Conservation (phyloP, 108 stramenopile genomes). For the Craspedostauros australis region DNA sequence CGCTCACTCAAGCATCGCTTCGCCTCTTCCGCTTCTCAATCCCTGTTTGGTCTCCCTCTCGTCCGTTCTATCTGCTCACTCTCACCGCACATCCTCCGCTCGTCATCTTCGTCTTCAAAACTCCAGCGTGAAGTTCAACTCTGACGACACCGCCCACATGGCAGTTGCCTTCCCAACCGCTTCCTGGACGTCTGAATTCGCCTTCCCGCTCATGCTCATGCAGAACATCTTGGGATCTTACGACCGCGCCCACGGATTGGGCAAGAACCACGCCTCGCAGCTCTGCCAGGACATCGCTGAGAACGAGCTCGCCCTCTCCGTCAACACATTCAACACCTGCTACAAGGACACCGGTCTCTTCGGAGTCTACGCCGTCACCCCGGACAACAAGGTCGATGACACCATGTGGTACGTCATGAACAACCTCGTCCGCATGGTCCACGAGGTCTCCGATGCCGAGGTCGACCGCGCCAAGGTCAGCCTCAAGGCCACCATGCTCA, state of each 20-base stretch:
- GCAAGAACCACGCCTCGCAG: conserved; percentile 81
- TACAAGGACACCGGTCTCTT: conserved; percentile 99
- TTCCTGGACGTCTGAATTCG: conserved; percentile 95
- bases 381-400: conserved; percentile 89
- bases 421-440: conserved; percentile 88
- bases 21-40: no score
- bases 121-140: conserved; percentile 74
- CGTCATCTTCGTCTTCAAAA: not conserved
- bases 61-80: not conserved
- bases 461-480: conserved; percentile 95
- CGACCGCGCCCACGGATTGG: conserved; percentile 85
- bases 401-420: conserved; percentile 78
- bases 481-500: conserved; percentile 96
- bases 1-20: no score
- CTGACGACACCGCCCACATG: conserved; percentile 89
- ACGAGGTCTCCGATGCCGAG: conserved; percentile 85
- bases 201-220: conserved; percentile 98
- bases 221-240: conserved; percentile 96
- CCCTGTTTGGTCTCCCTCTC: not conserved
- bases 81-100: not conserved
- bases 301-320: conserved; percentile 84
- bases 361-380: conserved; percentile 93
- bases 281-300: conserved; percentile 91
- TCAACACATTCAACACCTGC: conserved; percentile 98
- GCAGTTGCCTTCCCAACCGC: conserved; percentile 96